Percentiles rank a stretch among this genome's conserved stretches.
Conservation (phyloP, 805 yeast genomes). For the Hanseniaspora occidentalis region DNA sequence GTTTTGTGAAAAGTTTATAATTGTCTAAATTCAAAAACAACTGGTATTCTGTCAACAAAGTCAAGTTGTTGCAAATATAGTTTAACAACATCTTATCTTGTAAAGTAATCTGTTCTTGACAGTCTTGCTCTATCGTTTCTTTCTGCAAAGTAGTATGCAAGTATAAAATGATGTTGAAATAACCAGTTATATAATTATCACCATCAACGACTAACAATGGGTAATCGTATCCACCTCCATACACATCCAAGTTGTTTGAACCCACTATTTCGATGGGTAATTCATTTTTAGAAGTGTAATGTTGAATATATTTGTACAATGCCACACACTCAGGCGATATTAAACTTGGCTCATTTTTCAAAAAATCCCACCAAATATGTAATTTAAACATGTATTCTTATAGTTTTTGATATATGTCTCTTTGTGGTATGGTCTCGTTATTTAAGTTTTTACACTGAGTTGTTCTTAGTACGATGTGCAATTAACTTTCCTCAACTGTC, state of each 20-base stretch:
- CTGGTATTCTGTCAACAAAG: conserved; percentile 41
- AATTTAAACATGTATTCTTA: background rate
- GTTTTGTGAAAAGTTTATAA: conserved; percentile 48
- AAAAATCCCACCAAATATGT: conserved; percentile 1
- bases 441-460: background rate
- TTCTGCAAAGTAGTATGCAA: conserved; percentile 11
- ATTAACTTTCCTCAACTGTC: too few species aligned
- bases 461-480: too few species aligned
- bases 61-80: conserved; percentile 30
- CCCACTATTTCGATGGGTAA: conserved; percentile 30
- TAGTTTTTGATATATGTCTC: too few species aligned
- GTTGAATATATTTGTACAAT: conserved; percentile 15
- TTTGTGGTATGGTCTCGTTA: background rate
- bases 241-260: conserved; percentile 43
- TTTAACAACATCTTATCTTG: conserved; percentile 34
- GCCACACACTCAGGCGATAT: conserved; percentile 22
- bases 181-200: conserved; percentile 28
- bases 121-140: conserved; percentile 8
- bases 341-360: conserved; percentile 14
- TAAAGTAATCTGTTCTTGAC: conserved; percentile 22
- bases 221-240: conserved; percentile 34
- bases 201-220: conserved; percentile 32
- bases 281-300: conserved; percentile 1
- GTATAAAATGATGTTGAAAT: conserved; percentile 26
- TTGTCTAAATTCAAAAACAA: conserved; percentile 43